phyloP scores from a whole-genome alignment of 176 grass and related monocot genomes.

The Avena eriantha region DNA sequence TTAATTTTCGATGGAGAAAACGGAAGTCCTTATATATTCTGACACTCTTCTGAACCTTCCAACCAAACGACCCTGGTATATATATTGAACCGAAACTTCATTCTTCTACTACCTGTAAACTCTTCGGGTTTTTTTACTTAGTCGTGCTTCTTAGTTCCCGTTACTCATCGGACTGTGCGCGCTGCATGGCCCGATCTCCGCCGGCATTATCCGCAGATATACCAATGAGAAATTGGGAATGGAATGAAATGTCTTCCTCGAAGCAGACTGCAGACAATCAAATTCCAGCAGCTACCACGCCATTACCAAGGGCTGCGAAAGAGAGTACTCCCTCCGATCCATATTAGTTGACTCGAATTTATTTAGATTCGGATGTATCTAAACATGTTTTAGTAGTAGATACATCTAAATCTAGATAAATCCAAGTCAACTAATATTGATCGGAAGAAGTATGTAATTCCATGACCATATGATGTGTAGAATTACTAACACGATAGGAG shows the following conservation, averaged over 20 bases:
- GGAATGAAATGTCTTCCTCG: background rate
- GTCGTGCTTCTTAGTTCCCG: background rate
- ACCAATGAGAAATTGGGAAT: background rate
- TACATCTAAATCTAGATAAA: too few relatives aligned
- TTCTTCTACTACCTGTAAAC: background rate
- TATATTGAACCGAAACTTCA: background rate
- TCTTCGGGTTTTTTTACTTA: background rate
- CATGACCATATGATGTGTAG: background rate
- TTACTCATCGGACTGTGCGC: background rate
- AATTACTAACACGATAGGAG: background rate
- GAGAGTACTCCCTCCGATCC: too few relatives aligned
- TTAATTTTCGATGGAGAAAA: too few relatives aligned
- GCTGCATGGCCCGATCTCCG: background rate
- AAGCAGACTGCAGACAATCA: background rate
- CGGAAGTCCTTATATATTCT: too few relatives aligned
- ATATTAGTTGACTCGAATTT: too few relatives aligned
- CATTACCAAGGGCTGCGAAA: background rate
- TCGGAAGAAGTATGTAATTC: too few relatives aligned
- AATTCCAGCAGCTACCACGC: conserved; percentile 10
- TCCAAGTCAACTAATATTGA: too few relatives aligned
- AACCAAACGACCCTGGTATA: too few relatives aligned
- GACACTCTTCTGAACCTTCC: too few relatives aligned
- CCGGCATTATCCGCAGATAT: too few relatives aligned
- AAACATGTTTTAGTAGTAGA: too few relatives aligned
- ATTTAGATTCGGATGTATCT: too few relatives aligned